Evolutionary conservation across 169 alveolate species (phyloP).

Genomic region (Eimeria praecox): DNA sequence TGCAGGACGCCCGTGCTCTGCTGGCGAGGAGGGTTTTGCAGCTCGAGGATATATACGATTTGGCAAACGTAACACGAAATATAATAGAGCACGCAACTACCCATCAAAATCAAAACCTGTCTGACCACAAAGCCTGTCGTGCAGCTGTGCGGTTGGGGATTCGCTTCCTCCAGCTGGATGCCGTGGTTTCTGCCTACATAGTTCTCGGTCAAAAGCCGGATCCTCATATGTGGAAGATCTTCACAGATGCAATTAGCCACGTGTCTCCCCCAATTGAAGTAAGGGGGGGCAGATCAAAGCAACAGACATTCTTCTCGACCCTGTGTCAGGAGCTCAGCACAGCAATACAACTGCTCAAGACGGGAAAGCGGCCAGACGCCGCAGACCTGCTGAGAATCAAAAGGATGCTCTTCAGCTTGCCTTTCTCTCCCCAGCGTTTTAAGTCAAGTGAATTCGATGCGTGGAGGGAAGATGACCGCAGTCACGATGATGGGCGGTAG

Average conservation of each 20-base stretch:
- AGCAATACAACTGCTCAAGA: neutral
- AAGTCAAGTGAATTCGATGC: neutral
- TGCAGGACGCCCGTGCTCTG: neutral
- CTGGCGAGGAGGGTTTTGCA: neutral
- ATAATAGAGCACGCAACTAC: neutral
- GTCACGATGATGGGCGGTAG: neutral
- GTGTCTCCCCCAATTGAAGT: neutral
- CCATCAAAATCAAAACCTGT: neutral
- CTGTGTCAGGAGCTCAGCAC: neutral
- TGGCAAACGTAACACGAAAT: neutral
- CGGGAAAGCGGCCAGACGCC: neutral
- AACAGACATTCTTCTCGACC: neutral
- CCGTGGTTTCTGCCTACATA: neutral
- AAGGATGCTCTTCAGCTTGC: neutral
- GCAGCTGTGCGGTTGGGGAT: neutral
- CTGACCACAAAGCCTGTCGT: neutral
- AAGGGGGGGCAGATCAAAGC: neutral
- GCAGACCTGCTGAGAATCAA: neutral
- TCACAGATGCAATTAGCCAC: neutral
- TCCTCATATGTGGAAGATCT: neutral
- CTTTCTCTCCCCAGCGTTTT: neutral
- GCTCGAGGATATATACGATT: neutral
- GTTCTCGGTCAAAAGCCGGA: neutral
- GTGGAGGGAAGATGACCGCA: neutral
- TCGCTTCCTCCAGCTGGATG: constrained; percentile 9